Conservation (phyloP, 371 early-diverging fungal species). For the Funneliformis caledonium region DNA sequence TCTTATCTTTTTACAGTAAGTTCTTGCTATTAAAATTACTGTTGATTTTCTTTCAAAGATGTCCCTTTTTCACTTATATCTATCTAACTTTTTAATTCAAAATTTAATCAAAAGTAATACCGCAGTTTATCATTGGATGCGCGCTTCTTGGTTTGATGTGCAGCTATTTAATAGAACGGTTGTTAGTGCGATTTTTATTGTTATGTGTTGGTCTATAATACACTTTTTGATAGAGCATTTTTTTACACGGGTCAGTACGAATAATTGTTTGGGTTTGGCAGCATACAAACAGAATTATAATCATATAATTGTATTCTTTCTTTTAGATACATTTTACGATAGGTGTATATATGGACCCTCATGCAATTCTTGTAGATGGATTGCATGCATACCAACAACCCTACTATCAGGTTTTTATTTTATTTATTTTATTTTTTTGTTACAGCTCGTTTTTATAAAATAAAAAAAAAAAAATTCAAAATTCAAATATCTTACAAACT, state of each 20-base stretch:
- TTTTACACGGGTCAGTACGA: constrained; percentile 29
- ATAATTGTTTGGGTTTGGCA: background rate
- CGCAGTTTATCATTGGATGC: constrained; percentile 26
- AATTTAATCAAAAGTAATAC: constrained; percentile 6
- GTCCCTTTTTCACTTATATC: background rate
- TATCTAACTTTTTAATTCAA: no score
- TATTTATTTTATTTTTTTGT: background rate
- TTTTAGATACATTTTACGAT: constrained; percentile 30
- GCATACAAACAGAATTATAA: background rate
- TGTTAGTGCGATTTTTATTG: background rate
- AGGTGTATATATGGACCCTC: constrained; percentile 31
- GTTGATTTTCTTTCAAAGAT: no score
- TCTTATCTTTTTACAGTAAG: constrained; percentile 14
- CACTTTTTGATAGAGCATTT: constrained; percentile 23
- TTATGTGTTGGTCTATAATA: constrained; percentile 27
- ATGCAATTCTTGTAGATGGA: constrained; percentile 31
- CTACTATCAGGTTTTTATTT: constrained; percentile 30
- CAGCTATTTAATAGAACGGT: constrained; percentile 35
- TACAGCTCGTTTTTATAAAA: background rate
- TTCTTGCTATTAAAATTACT: no score
- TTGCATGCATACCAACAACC: constrained; percentile 26
- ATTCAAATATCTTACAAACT: background rate
- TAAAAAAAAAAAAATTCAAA: background rate
- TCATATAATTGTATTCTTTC: background rate
- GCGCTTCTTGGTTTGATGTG: constrained; percentile 17